phyloP scores from a whole-genome alignment of 495 filamentous ascomycete species.

The Bryoglossum gracile region DNA sequence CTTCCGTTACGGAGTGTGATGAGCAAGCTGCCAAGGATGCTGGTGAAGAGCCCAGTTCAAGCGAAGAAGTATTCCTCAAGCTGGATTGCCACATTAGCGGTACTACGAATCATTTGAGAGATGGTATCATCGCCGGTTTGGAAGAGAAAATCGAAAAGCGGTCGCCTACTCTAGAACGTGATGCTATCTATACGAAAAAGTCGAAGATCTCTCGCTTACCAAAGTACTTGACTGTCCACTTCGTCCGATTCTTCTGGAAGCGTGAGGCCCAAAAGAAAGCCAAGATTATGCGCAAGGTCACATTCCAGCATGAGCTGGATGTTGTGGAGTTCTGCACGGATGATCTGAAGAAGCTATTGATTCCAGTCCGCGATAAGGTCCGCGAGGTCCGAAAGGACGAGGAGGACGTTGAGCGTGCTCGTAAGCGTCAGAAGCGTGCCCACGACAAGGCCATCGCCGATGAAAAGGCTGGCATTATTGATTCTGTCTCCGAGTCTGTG shows the following conservation, averaged over 20 bases:
- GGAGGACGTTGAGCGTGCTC: slow-evolving; percentile 76
- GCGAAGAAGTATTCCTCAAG: slow-evolving; percentile 77
- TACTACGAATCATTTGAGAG: slow-evolving; percentile 79
- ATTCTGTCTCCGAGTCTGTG: slow-evolving; percentile 22
- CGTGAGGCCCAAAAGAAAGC: slow-evolving; percentile 91
- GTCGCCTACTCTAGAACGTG: slow-evolving; percentile 67
- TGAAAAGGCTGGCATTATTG: slow-evolving; percentile 31
- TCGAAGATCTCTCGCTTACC: slow-evolving; percentile 84
- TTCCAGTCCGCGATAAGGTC: slow-evolving; percentile 91
- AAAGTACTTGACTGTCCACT: slow-evolving; percentile 93
- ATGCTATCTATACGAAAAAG: slow-evolving; percentile 80
- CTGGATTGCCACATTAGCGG: slow-evolving; percentile 88
- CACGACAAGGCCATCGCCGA: slow-evolving; percentile 51
- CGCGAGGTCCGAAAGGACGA: slow-evolving; percentile 93
- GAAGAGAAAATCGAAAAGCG: slow-evolving; percentile 87
- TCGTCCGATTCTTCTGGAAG: slow-evolving; percentile 98
- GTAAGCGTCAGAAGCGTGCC: slow-evolving; percentile 78
- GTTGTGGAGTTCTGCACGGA: slow-evolving; percentile 94
- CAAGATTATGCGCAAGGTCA: slow-evolving; percentile 98
- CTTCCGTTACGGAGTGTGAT: slow-evolving; percentile 71
- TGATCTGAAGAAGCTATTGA: slow-evolving; percentile 68
- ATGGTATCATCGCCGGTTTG: slow-evolving; percentile 75
- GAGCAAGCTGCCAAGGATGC: slow-evolving; percentile 69
- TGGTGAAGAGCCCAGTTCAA: slow-evolving; percentile 60
- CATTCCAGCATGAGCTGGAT: slow-evolving; percentile 88